phyloP scores from a whole-genome alignment of 495 filamentous ascomycete species.

The Margaritispora aquatica region DNA sequence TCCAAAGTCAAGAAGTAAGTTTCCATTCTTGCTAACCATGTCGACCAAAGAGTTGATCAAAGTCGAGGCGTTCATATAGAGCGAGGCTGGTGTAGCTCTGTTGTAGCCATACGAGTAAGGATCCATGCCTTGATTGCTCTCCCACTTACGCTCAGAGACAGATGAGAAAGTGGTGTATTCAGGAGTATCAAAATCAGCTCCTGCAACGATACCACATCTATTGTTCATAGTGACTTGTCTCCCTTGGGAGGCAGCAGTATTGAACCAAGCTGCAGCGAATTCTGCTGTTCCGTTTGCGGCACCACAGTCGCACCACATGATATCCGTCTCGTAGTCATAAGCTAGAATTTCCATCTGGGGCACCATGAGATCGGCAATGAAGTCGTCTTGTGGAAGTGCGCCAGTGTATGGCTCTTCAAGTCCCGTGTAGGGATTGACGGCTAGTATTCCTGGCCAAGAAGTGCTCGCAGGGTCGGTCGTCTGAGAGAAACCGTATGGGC shows the following conservation, averaged over 20 bases:
- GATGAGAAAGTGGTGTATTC: constrained; percentile 44
- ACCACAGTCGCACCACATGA: constrained; percentile 52
- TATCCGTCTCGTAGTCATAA: constrained; percentile 41
- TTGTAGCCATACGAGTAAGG: constrained; percentile 52
- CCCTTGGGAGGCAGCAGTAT: constrained; percentile 28
- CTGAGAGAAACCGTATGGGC: constrained; percentile 28
- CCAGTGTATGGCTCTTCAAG: constrained; percentile 38
- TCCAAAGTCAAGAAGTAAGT: constrained; percentile 50
- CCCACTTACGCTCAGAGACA: constrained; percentile 48
- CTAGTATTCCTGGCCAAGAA: constrained; percentile 28
- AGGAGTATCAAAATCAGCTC: constrained; percentile 43
- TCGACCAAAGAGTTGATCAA: constrained; percentile 43
- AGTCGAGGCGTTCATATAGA: constrained; percentile 44
- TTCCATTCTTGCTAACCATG: constrained; percentile 50
- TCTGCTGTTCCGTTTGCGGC: constrained; percentile 40
- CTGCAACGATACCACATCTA: constrained; percentile 42
- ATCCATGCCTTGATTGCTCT: constrained; percentile 49
- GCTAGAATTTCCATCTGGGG: constrained; percentile 48
- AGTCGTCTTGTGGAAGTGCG: constrained; percentile 34
- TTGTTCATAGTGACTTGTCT: constrained; percentile 45
- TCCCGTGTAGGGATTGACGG: constrained; percentile 29
- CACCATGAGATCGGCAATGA: constrained; percentile 40
- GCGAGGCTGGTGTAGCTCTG: constrained; percentile 35
- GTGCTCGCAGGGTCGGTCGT: constrained; percentile 6
- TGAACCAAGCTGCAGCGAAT: constrained; percentile 45